A percentile compares a stretch with the other conserved stretches of the same genome.
Evolutionary conservation across 768 basidiomycete species (phyloP).

Genomic region (Pleurotus tuoliensis): DNA sequence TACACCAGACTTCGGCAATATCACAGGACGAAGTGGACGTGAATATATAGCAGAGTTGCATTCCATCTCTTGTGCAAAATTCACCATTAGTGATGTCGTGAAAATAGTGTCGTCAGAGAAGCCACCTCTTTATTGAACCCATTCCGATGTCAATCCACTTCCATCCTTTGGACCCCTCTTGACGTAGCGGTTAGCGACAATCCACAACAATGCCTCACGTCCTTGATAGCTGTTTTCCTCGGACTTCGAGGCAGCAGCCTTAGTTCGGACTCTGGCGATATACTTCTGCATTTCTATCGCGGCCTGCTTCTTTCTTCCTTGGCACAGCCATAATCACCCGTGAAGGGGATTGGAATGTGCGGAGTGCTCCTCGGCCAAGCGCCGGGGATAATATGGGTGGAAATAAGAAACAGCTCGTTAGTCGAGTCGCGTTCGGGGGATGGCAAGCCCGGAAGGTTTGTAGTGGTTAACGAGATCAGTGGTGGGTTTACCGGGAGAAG

Average conservation of each 20-base stretch:
- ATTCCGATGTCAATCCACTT: conserved; percentile 75
- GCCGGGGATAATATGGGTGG: conserved; percentile 56
- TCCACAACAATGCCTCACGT: conserved; percentile 54
- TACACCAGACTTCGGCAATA: conserved; percentile 77
- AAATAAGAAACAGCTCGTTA: conserved; percentile 19
- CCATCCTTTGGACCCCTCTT: conserved; percentile 17
- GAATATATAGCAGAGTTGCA: conserved; percentile 56
- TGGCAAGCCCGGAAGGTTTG: no score
- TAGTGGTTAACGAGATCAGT: no score
- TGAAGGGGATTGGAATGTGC: conserved; percentile 30
- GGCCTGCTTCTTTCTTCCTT: conserved; percentile 32
- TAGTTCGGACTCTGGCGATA: background rate
- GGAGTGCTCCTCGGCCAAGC: conserved; percentile 46
- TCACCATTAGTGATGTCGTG: conserved; percentile 13
- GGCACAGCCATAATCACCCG: background rate
- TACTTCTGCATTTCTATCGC: conserved; percentile 18
- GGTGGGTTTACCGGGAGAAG: no score
- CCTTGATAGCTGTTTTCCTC: conserved; percentile 20
- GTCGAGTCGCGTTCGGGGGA: no score
- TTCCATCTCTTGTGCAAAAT: conserved; percentile 66
- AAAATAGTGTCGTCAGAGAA: no score
- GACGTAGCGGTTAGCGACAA: conserved; percentile 68
- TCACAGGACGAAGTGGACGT: conserved; percentile 24
- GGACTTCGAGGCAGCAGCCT: background rate
- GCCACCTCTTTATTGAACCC: conserved; percentile 83